Base-by-base conservation (phyloP, 176 grass and related monocot genomes). In the Pontederia paniculata region DNA sequence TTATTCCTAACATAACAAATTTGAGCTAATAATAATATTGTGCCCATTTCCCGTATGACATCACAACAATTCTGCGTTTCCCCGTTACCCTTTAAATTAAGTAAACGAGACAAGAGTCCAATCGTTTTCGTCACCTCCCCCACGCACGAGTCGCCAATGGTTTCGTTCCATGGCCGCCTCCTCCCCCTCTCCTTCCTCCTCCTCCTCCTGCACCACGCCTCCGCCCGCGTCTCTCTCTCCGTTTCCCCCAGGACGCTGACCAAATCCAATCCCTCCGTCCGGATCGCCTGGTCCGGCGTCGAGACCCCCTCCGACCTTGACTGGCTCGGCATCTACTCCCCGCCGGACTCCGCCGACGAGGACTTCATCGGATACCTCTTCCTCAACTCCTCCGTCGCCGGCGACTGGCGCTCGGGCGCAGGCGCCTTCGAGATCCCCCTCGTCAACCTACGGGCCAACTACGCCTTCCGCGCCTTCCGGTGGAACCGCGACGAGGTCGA, bases 321-420 rank as follows among this genome's bases (percentile, higher is more conserved):
- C 55, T 83, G 81, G 68, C 74, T 90, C 4, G 86, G 68, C 45
- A 87, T 90, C 71, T 97, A 90, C 80, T 90, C 86, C 9, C 91
- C 91, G 18, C 86, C 86, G 28, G 75, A 58, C 61, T 97, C 86
- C 52, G 46, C 37, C 23, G 65, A 97, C 72, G 52, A 64, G 44
- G 63, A 91, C 46, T 98, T 91, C 66, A 71, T 98, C 61, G 93
- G 93, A 9, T 98, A 91, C 72, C 57, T 98, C 68, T 98, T 88
- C 77, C 86, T 98, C 72, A 88, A 90, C 50, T 76, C 77, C 53
- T 98, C 93, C 50, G 73, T 74, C 53, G 90, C 93, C 20, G 12
- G 57, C 14, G 21, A 68, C 19, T 97, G 83, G 93, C 59, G 17
- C 41, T 53, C 45, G 19, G 93, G 93, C 43, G 0, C 67, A 20